Evolutionary conservation across 1,284 basidiomycete genomes (phyloP), one percentile per base, ranked within the genome.

Genomic region (Fistulina hepatica): DNA sequence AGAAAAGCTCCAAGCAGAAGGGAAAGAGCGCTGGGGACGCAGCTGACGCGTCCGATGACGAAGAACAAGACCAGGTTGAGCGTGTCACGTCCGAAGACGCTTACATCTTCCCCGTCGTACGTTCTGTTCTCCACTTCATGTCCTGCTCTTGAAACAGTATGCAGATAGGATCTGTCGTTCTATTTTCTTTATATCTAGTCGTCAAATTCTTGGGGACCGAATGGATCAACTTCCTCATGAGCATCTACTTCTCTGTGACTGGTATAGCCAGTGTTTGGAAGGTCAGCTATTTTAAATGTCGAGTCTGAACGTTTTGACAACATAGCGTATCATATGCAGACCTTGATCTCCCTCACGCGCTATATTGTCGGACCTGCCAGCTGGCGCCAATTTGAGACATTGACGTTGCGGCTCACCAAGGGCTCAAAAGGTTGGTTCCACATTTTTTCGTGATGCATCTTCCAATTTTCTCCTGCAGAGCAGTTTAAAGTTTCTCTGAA

Each of bases 171-270:
- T 84, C 81, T 1, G 60, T 61, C 3, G 67, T 70, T 15, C 63
- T 91, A 20, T 63, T 81, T 44, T 71, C 75, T 5, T 57, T 89
- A 36, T 91, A 84, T 52, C 51, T 74, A 34, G 59, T 80, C 24
- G 70, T 91, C 47, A 80, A 78, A 52, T 92, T 81, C 54, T 59
- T 88, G 30, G 85, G 86, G 27, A 76, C 72, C 49, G 74, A 78
- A 48, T 89, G 85, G 81, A 78, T 95, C 45, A 89, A 89, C 54
- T 74, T 67, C 65, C 44, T 85, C 2, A 60, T 89, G 15, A 73
- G 71, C n/a, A 76, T 77, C 64, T 91, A 91, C 52, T 89, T 89
- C 47, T 67, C 75, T 12, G 17, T 80, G 11, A 65, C 67, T 5
- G 80, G 80, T 1, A 60, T 78, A 9, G 73, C 67, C 8, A 76